Evolutionary conservation across 2,329 filamentous ascomycete genomes (phyloP), one percentile per base, ranked within the genome.

Genomic region (Lojkania enalia): DNA sequence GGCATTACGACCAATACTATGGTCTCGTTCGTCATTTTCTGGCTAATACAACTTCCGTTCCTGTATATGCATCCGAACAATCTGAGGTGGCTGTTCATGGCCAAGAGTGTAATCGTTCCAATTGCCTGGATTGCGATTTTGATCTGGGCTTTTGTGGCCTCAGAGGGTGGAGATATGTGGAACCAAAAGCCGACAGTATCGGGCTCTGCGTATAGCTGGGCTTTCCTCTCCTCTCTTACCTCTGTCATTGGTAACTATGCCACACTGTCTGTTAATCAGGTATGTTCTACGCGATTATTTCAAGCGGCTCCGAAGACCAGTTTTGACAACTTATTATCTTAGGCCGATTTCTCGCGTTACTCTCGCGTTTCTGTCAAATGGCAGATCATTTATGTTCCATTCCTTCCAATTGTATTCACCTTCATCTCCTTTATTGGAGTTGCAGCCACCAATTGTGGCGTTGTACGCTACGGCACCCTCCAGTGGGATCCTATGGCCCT

Each of bases 91-190:
- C 57, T 83, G 30, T 82, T 82, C 54, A 71, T 77, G 63, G 71
- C 65, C 1, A 71, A 75, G 49, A 59, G 67, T 15, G 61, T 72
- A 9, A 69, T 76, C 46, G 70, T 83, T 9, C 83, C 82, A 1
- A 69, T 80, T n/a, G 77, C 79, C 2, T 83, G 81, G 59, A 74
- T 86, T 46, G 80, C 79, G 2, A 83, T 83, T 16, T 72, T 86
- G 57, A 78, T 82, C 35, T 86, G 83, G 82, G 78, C 78, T 3
- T 76, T 86, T 47, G 75, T 77, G 2, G 70, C 73, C 3, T 79
- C 80, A 39, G 77, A 79, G 3, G 77, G 77, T n/a, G 65, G 64
- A 1, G 73, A 77, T 4, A 66, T 81, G 45, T 77, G 77, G 47
- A 52, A 68, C 15, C 72, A 77, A 40, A 72, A 70, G 15, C 57